These are phyloP conservation scores for Suaeda aralocaspica DNA, from an alignment of 148 eudicot genomes.

Conservation along the genomic window DNA sequence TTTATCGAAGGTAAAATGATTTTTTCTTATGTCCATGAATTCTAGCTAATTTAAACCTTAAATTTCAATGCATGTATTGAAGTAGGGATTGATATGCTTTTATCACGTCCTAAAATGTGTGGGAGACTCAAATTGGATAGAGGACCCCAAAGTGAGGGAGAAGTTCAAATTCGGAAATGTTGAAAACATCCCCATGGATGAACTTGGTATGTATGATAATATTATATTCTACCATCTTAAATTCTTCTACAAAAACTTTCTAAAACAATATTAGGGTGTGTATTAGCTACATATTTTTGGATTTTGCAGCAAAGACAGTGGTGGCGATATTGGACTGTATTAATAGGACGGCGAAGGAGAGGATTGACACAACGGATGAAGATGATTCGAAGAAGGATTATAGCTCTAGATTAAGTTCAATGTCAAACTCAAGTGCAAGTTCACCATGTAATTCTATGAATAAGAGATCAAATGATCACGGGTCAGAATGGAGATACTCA, in stretches of 20 bases:
- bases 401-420: conserved; percentile 16
- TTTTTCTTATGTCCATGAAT: not conserved
- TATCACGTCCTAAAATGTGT: conserved; percentile 63
- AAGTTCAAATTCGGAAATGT: conserved; percentile 38
- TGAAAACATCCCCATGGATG: conserved; percentile 40
- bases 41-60: conserved; percentile 11
- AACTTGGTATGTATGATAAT: conserved; percentile 64
- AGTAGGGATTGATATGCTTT: conserved; percentile 58
- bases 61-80: conserved; percentile 1
- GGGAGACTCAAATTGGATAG: conserved; percentile 65
- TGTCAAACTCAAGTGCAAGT: not conserved
- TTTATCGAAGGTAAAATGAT: not conserved
- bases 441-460: conserved; percentile 35
- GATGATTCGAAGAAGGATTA: conserved; percentile 48
- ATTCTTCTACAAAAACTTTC: no score
- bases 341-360: conserved; percentile 62
- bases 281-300: not conserved
- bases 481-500: conserved; percentile 37
- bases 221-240: no score
- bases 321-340: conserved; percentile 58
- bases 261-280: no score
- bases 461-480: conserved; percentile 32
- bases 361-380: conserved; percentile 68
- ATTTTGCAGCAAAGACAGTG: conserved; percentile 37
- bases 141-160: conserved; percentile 52